These are phyloP conservation scores for Bipolaris victoriae DNA, from an alignment of 2,329 filamentous ascomycete genomes.

Conservation along the genomic window DNA sequence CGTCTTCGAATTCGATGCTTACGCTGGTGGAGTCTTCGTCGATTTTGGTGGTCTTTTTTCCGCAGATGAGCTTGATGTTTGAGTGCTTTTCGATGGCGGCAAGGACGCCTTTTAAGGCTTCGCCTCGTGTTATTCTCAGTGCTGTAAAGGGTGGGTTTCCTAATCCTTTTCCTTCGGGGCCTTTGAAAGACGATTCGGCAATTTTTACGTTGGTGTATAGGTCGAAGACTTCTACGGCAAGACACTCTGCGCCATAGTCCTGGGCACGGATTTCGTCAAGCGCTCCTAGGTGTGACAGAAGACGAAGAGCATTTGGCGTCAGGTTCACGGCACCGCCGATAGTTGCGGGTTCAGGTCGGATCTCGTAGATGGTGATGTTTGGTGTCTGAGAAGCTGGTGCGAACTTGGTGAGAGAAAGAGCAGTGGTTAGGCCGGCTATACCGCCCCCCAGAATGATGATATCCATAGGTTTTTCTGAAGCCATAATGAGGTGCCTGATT, in stretches of 20 bases:
- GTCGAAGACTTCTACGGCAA: slow-evolving; percentile 55
- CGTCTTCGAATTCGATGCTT: slow-evolving; percentile 56
- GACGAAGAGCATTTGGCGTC: slow-evolving; percentile 65
- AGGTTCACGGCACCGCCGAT: slow-evolving; percentile 67
- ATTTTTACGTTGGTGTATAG: slow-evolving; percentile 52
- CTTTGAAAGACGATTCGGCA: slow-evolving; percentile 52
- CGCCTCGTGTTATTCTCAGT: slow-evolving; percentile 53
- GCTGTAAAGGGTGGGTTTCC: slow-evolving; percentile 55
- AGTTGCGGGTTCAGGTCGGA: slow-evolving; percentile 54
- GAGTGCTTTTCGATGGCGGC: slow-evolving; percentile 49
- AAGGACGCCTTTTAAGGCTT: slow-evolving; percentile 52
- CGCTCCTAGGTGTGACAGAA: slow-evolving; percentile 58
- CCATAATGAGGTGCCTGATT: slow-evolving; percentile 1
- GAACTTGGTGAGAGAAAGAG: slow-evolving; percentile 55
- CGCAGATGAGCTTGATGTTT: slow-evolving; percentile 53
- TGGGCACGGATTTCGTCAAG: slow-evolving; percentile 52
- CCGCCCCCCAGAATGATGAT: slow-evolving; percentile 43
- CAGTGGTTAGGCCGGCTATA: slow-evolving; percentile 44
- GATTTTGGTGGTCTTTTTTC: slow-evolving; percentile 52
- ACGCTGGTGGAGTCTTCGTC: slow-evolving; percentile 51
- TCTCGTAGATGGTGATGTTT: slow-evolving; percentile 56
- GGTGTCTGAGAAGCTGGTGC: slow-evolving; percentile 44
- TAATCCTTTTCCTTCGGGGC: slow-evolving; percentile 52
- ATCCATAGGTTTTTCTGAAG: slow-evolving; percentile 20
- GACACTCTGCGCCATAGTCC: slow-evolving; percentile 51